Conservation (phyloP, 2,329 filamentous ascomycete species). For the Neoscytalidium dimidiatum region DNA sequence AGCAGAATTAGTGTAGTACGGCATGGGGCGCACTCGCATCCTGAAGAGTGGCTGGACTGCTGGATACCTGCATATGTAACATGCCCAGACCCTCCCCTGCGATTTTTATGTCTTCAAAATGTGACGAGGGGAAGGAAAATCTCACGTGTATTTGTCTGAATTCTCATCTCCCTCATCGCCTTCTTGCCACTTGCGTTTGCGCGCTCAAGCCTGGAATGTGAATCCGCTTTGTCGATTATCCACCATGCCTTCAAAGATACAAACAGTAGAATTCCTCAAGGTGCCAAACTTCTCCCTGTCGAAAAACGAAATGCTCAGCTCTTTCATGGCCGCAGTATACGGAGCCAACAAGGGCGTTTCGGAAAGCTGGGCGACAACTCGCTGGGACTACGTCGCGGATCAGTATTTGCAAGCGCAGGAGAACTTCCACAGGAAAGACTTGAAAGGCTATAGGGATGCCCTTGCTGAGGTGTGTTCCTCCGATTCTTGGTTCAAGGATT, state of each 20-base stretch:
- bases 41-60: not conserved
- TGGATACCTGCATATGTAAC: not conserved
- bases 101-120: not conserved
- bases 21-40: not conserved
- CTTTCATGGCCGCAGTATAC: not conserved
- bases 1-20: not conserved
- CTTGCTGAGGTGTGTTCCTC: not conserved
- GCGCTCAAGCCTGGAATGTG: not conserved
- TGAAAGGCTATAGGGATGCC: not conserved
- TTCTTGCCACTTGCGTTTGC: not conserved
- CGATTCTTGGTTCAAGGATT: too few relatives aligned
- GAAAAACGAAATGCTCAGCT: not conserved
- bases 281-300: not conserved
- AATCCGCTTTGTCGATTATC: not conserved
- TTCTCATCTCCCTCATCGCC: not conserved
- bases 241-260: not conserved
- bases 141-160: not conserved
- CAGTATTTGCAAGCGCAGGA: not conserved
- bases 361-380: not conserved
- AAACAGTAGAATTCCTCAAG: not conserved
- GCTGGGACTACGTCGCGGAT: not conserved
- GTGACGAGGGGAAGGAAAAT: too few relatives aligned
- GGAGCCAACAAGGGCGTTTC: not conserved
- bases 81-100: not conserved
- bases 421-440: not conserved